Conservation (phyloP, 768 basidiomycete genomes). For the Hericium erinaceus region DNA sequence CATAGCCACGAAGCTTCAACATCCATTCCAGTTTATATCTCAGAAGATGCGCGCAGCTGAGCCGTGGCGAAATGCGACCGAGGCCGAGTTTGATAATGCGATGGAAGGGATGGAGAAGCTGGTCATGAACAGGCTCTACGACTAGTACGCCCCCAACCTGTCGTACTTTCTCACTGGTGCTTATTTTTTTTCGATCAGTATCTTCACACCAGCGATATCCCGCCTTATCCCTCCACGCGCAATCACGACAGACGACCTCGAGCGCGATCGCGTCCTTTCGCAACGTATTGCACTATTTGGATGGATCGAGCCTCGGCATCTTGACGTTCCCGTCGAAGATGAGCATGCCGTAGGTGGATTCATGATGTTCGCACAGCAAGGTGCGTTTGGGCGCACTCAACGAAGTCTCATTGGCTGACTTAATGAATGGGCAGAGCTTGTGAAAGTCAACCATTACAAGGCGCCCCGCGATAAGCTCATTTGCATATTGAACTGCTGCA, state of each 20-base stretch:
- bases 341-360: constrained; percentile 47
- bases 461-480: constrained; percentile 97
- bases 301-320: constrained; percentile 83
- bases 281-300: constrained; percentile 87
- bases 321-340: constrained; percentile 80
- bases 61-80: constrained; percentile 69
- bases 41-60: constrained; percentile 80
- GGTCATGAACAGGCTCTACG: constrained; percentile 96
- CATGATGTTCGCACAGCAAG: constrained; percentile 83
- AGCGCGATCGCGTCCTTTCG: constrained; percentile 81
- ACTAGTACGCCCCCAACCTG: constrained; percentile 51
- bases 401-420: too few species aligned
- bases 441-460: constrained; percentile 98
- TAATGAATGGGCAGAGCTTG: constrained; percentile 47
- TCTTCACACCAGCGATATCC: constrained; percentile 82
- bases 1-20: neutral
- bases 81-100: constrained; percentile 89
- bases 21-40: constrained; percentile 67
- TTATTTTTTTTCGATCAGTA: constrained; percentile 37
- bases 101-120: constrained; percentile 99
- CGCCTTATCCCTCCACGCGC: constrained; percentile 58
- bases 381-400: constrained; percentile 27
- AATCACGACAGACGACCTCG: constrained; percentile 92
- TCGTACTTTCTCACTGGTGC: constrained; percentile 13
- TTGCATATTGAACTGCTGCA: constrained; percentile 95